A percentile compares a stretch with the other conserved stretches of the same genome.
These are phyloP conservation scores for Fusarium pseudograminearum DNA, from an alignment of 2,329 filamentous ascomycete species.

Conservation along the genomic window DNA sequence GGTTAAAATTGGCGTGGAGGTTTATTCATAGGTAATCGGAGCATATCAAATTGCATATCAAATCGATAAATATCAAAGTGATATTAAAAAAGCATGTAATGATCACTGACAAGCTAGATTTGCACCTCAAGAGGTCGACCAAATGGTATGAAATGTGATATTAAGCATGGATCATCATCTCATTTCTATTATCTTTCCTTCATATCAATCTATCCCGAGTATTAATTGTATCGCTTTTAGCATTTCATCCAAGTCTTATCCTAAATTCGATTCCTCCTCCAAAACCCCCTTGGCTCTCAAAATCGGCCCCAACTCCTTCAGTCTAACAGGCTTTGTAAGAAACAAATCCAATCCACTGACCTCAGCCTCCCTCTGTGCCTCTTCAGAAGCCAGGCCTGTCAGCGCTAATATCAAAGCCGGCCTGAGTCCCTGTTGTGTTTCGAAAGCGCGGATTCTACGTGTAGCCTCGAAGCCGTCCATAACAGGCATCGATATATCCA, in stretches of 20 bases:
- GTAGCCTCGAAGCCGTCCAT: conserved; percentile 66
- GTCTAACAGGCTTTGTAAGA: conserved; percentile 64
- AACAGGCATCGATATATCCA: conserved; percentile 69
- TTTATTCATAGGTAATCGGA: too few relatives aligned
- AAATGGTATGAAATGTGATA: accelerated
- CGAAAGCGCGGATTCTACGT: conserved; percentile 62
- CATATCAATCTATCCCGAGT: background rate
- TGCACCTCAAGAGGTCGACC: background rate
- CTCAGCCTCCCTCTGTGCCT: conserved; percentile 65
- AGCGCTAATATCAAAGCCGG: conserved; percentile 64
- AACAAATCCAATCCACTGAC: conserved; percentile 66
- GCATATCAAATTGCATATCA: too few relatives aligned
- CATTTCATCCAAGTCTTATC: background rate
- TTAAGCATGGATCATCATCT: background rate
- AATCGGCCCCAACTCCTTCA: conserved; percentile 54
- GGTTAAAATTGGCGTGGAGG: too few relatives aligned
- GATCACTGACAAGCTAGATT: too few relatives aligned
- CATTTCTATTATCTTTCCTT: background rate
- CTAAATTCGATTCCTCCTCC: conserved; percentile 26
- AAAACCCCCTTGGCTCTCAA: conserved; percentile 33
- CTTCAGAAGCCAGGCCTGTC: conserved; percentile 63
- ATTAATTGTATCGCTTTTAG: background rate
- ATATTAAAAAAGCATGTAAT: too few relatives aligned
- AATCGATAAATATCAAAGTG: too few relatives aligned
- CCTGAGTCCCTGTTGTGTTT: conserved; percentile 56